Percentiles rank a stretch among this genome's conserved stretches.
Evolutionary conservation across 148 eudicot species (phyloP).

Genomic region (Linanthus parryae): DNA sequence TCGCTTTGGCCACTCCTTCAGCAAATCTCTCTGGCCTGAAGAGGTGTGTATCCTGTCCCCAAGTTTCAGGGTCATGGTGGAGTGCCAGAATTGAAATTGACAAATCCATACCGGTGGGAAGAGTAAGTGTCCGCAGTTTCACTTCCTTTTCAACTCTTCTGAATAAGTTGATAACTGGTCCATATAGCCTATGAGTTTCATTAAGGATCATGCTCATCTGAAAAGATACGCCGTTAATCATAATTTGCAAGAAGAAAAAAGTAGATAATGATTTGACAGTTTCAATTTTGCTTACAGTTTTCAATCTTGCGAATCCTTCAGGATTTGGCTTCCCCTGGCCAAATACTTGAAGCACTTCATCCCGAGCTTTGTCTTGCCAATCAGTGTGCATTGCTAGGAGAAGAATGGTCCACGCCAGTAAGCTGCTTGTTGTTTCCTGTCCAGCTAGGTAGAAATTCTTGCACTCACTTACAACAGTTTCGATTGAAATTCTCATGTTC

Average conservation of each 20-base stretch:
- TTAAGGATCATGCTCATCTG: constrained; percentile 9
- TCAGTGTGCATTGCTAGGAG: constrained; percentile 6
- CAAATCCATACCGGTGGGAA: not conserved
- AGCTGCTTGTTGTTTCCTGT: constrained; percentile 4
- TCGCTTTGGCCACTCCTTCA: constrained; percentile 2
- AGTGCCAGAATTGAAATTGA: constrained; percentile 2
- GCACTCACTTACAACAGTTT: not conserved
- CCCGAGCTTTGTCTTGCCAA: constrained; percentile 10
- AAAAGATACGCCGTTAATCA: no score
- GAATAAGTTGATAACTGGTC: constrained; percentile 1
- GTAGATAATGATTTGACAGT: no score
- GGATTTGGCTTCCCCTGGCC: constrained; percentile 9
- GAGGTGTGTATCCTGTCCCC: constrained; percentile 8
- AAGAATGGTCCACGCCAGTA: constrained; percentile 3
- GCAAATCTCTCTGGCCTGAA: constrained; percentile 5
- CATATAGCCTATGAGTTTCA: constrained; percentile 7
- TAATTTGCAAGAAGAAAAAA: no score
- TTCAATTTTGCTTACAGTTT: constrained; percentile 6
- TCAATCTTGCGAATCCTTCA: constrained; percentile 4
- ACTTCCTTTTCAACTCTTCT: constrained; percentile 10
- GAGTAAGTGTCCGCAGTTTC: constrained; percentile 5
- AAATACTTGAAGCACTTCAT: constrained; percentile 6
- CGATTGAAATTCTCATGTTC: not conserved
- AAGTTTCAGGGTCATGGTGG: constrained; percentile 9
- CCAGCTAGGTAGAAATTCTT: constrained; percentile 4